These are phyloP conservation scores for Coccomyxa subellipsoidea DNA, from an alignment of 163 green algal genomes.

Conservation along the genomic window DNA sequence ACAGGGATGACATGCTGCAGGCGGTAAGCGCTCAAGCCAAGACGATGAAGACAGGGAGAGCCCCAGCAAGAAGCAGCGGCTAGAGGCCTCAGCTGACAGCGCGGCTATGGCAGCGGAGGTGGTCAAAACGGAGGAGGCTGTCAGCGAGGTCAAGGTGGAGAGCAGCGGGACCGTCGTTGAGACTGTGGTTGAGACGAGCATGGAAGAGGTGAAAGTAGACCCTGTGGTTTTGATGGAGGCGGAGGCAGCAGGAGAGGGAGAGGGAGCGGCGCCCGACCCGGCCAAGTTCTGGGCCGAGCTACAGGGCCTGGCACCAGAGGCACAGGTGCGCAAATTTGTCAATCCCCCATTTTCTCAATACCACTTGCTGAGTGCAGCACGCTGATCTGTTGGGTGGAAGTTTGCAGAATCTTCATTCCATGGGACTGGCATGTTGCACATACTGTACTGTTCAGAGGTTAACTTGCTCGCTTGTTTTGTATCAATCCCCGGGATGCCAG, in stretches of 20 bases:
- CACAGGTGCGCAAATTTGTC: neutral
- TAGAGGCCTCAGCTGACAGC: neutral
- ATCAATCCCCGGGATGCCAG: too few relatives aligned
- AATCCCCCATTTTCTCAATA: too few relatives aligned
- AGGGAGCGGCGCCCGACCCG: neutral
- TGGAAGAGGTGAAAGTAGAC: neutral
- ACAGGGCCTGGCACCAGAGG: neutral
- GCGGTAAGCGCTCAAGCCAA: neutral
- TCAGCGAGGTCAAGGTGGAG: neutral
- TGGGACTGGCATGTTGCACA: too few relatives aligned
- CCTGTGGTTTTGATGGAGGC: neutral
- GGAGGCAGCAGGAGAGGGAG: neutral
- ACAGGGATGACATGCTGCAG: neutral
- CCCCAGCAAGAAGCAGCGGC: neutral
- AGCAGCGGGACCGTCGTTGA: neutral
- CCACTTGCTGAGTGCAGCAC: too few relatives aligned
- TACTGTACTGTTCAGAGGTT: too few relatives aligned
- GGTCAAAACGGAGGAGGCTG: neutral
- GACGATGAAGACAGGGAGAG: neutral
- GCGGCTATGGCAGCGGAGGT: neutral
- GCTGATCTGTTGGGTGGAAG: too few relatives aligned
- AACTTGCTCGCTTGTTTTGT: too few relatives aligned
- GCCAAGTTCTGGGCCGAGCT: slow-evolving; percentile 6
- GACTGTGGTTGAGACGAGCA: too few relatives aligned
- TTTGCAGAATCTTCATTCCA: too few relatives aligned